These are phyloP conservation scores for Trichoderma simmonsii DNA, from an alignment of 2,329 filamentous ascomycete species.

Conservation along the genomic window DNA sequence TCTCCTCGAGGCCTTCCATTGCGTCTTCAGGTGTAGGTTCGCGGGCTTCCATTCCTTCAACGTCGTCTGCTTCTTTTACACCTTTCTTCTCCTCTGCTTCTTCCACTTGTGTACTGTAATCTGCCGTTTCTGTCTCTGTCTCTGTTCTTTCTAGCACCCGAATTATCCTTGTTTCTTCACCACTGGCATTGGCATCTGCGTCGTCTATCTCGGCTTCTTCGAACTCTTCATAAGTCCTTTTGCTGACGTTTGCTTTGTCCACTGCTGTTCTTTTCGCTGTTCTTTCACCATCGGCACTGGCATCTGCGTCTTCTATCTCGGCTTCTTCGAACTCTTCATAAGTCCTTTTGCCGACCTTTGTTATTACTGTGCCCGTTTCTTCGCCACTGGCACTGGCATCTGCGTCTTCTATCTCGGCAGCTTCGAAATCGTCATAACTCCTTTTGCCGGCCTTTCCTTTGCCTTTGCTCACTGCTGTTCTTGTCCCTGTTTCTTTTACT, in stretches of 20 bases:
- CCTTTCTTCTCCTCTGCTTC: not conserved
- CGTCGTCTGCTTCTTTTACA: not conserved
- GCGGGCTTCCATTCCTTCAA: not conserved
- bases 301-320: too few species aligned
- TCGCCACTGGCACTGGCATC: not conserved
- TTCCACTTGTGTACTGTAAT: not conserved
- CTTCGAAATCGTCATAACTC: not conserved
- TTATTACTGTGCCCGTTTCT: too few species aligned
- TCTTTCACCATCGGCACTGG: too few species aligned
- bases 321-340: too few species aligned
- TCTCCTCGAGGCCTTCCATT: not conserved
- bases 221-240: not conserved
- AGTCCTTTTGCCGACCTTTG: too few species aligned
- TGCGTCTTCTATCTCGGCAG: not conserved
- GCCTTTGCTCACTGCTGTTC: not conserved
- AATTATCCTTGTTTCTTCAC: not conserved
- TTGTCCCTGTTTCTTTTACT: not conserved
- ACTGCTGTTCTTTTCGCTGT: too few species aligned
- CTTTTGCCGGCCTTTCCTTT: not conserved
- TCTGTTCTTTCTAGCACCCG: not conserved
- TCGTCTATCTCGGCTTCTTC: not conserved
- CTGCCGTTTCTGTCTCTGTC: not conserved
- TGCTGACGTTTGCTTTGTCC: too few species aligned
- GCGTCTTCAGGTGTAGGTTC: not conserved
- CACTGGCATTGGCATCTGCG: not conserved